Base-by-base conservation (phyloP, 2,329 filamentous ascomycete species). In the Colletotrichum agaves region DNA sequence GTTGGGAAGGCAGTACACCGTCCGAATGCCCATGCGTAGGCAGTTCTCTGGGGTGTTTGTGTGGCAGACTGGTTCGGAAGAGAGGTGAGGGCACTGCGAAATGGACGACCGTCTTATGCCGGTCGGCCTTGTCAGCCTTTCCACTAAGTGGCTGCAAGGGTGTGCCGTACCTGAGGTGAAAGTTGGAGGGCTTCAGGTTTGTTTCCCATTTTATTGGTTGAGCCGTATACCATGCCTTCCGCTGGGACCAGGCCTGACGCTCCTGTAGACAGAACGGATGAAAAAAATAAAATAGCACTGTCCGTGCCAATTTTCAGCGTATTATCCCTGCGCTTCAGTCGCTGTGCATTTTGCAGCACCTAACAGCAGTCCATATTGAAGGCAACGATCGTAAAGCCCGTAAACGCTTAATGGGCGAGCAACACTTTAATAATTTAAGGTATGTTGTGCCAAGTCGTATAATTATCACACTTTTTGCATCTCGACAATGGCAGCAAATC, bases 101-200 rank as follows among this genome's bases (percentile, higher is more conserved):
- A 62, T 47, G 49, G 35, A 37, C 10, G 52, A 59, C 49, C 49
- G 66, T 50, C 19, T 23, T 59, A 46, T 55, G 61, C 55, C 33
- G 27, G 63, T 41, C 53, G 33, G 52, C 63, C 65, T 67, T 65
- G 65, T 69, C 66, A 69, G 66, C 66, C 66, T 69, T 69, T 50
- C 47, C 56, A 49, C 56, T 67, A 41, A 58, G 56, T 67, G 43
- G 50, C 62, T 52, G 41, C 56, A 67, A 67, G 66, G 55, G 47
- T 59, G 39, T 47, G 56, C 65, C 61, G 65, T 67, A 44, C 62
- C 63, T 69, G 56, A 39, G 35, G 27, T 27, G 27, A 27, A 41
- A 47, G 61, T 61, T 49, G 53, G 41, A 39, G 47, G 61, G 62
- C 43, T 43, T 46, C 27, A 27, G 27, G 27, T 27, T 27, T 41